Conservation (phyloP, 441 rosid genomes). For the Gossypium davidsonii region DNA sequence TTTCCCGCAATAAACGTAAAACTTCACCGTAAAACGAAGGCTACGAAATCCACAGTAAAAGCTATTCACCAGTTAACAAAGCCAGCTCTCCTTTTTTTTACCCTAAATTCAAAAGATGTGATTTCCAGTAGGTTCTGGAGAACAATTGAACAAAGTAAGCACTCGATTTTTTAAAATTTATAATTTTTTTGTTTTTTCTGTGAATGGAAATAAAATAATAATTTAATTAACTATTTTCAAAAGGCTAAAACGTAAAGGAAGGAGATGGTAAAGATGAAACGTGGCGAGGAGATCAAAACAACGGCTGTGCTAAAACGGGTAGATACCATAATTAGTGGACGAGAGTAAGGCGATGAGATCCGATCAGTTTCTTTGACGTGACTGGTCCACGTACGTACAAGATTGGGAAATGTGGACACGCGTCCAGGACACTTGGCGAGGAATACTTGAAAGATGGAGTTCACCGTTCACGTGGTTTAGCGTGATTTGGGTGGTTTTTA, state of each 20-base stretch:
- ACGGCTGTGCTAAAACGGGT: conserved; percentile 18
- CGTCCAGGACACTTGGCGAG: not conserved
- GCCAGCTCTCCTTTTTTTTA: not conserved
- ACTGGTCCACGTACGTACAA: conserved; percentile 63
- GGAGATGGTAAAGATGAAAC: conserved; percentile 36
- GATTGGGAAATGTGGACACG: conserved; percentile 13
- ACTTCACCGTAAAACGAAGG: not conserved
- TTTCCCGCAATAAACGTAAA: conserved; percentile 14
- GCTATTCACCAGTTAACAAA: not conserved
- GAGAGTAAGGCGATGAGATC: conserved; percentile 51
- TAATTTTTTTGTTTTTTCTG: not conserved
- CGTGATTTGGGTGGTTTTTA: not conserved
- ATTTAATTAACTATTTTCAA: conserved; percentile 14
- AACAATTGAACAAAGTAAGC: conserved; percentile 5
- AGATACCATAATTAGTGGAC: conserved; percentile 76
- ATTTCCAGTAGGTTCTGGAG: conserved; percentile 37
- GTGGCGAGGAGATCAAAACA: conserved; percentile 47
- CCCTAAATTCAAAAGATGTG: conserved; percentile 14
- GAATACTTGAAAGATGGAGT: not conserved
- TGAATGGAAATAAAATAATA: not conserved
- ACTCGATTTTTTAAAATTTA: conserved; percentile 5
- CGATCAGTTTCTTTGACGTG: conserved; percentile 52
- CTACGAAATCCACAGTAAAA: conserved; percentile 4
- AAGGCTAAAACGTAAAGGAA: conserved; percentile 21
- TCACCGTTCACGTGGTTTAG: conserved; percentile 11